phyloP scores from a whole-genome alignment of 148 eudicot species.

The Vaccinium corymbosum region DNA sequence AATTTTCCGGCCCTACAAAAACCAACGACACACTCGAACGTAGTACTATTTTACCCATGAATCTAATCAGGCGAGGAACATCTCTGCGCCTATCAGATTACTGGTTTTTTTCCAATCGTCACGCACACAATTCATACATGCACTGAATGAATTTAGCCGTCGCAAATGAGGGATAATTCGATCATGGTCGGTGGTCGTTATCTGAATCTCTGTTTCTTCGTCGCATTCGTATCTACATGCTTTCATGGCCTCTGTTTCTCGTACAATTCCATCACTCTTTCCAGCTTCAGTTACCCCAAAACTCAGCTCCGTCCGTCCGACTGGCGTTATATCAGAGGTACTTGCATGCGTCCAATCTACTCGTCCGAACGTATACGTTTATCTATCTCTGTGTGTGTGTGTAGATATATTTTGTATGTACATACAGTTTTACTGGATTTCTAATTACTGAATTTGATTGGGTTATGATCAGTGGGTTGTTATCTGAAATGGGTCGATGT shows the following conservation, averaged over 20 bases:
- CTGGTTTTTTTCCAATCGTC: not conserved
- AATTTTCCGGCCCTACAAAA: too few species aligned
- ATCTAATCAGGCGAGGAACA: not conserved
- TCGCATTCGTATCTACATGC: slow-evolving; percentile 9
- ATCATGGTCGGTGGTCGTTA: slow-evolving; percentile 20
- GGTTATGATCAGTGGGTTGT: too few species aligned
- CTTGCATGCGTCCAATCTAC: not conserved
- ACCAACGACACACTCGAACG: not conserved
- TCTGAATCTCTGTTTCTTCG: slow-evolving; percentile 23
- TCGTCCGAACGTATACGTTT: not conserved
- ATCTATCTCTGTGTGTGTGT: not conserved
- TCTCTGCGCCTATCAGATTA: not conserved
- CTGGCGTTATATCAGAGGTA: slow-evolving; percentile 83
- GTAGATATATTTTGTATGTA: not conserved
- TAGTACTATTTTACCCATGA: too few species aligned
- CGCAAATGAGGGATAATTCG: slow-evolving; percentile 26
- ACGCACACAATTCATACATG: not conserved
- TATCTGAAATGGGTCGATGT: too few species aligned
- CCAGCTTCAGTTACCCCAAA: slow-evolving; percentile 53
- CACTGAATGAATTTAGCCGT: not conserved
- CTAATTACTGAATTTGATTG: not conserved
- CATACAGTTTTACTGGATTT: not conserved
- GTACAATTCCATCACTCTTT: slow-evolving; percentile 48
- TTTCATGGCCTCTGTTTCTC: slow-evolving; percentile 28
- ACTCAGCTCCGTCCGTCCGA: slow-evolving; percentile 64